Base-by-base conservation (phyloP, 1,139 yeast genomes). In the Hyphopichia wangnamkhiaoensis region DNA sequence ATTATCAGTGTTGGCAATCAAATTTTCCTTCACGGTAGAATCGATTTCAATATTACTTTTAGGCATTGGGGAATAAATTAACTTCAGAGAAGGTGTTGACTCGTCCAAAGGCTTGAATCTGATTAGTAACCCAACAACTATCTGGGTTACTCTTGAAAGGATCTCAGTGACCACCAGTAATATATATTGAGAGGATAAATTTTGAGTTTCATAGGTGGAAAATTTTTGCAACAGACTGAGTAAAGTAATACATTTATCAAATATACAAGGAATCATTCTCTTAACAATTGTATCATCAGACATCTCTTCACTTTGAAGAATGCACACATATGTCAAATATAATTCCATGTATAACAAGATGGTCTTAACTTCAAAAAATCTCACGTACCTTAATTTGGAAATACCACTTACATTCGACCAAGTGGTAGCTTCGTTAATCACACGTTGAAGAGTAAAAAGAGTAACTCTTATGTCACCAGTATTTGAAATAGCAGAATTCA, bases 301-400 rank as follows among this genome's bases (percentile, higher is more conserved):
- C 13, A 44, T 42, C 16, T 65, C 71, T 47, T 71, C 76, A 10
- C 59, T 54, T 45, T 71, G 76, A 17, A 71, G 49, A 35, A 68
- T 51, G 21, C 65, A 50, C 3, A 68, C 41, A 38, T 63, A 65
- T 6, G 61, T 48, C 45, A 69, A 45, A 37, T 56, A 68, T 30
- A 63, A 52, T 34, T 61, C 54, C 27, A 65, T 53, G 43, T 67
- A 68, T 27, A 55, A 57, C 19, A 71, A 48, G 20, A 62, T 52
- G n/a, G 54, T 47, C n/a, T 47, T 47, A 3, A 49, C 45, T 45
- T 71, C 76, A 32, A 60, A 56, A 27, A 44, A 48, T 21, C 58
- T 46, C 3, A 47, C 38, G 16, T 40, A 38, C 5, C 53, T 38
- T 13, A 57, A 41, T 34, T 48, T 43, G 5, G 45, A 43, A 2